Conservation (phyloP, 805 yeast genomes). For the Saturnispora besseyi region DNA sequence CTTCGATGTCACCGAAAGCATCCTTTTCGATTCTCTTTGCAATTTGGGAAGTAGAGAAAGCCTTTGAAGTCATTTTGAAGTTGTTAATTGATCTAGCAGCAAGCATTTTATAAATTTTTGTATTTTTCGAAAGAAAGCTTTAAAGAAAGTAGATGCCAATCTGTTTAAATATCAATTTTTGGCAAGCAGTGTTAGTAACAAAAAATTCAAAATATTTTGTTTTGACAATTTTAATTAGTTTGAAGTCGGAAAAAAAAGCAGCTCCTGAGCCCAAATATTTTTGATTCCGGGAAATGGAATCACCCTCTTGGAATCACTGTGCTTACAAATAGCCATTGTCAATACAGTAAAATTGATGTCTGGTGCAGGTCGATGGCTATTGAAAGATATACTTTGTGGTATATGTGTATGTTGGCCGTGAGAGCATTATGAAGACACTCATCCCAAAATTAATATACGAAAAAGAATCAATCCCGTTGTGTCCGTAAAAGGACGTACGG, state of each 20-base stretch:
- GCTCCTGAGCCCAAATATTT: too few relatives aligned
- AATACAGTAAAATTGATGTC: too few relatives aligned
- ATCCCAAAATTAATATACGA: too few relatives aligned
- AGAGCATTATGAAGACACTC: too few relatives aligned
- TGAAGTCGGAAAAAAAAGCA: too few relatives aligned
- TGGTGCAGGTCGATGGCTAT: too few relatives aligned
- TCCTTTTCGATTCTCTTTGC: slow-evolving; percentile 71
- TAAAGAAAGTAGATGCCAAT: background rate
- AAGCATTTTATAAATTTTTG: slow-evolving; percentile 14
- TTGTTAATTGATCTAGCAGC: slow-evolving; percentile 18
- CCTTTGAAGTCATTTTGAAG: slow-evolving; percentile 17
- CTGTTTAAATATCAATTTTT: background rate
- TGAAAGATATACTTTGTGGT: too few relatives aligned
- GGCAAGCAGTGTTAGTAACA: background rate
- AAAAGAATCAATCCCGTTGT: background rate
- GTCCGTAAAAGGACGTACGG: slow-evolving; percentile 4
- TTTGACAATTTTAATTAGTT: too few relatives aligned
- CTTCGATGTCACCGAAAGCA: slow-evolving; percentile 96
- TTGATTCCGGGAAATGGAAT: too few relatives aligned
- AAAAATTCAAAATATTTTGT: background rate
- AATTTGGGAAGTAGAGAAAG: slow-evolving; percentile 24
- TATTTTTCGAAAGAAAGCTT: background rate
- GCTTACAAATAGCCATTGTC: too few relatives aligned
- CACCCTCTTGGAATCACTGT: too few relatives aligned
- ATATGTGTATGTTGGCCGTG: too few relatives aligned